Conservation (phyloP, 257 asterid genomes). For the Solanum piurae region DNA sequence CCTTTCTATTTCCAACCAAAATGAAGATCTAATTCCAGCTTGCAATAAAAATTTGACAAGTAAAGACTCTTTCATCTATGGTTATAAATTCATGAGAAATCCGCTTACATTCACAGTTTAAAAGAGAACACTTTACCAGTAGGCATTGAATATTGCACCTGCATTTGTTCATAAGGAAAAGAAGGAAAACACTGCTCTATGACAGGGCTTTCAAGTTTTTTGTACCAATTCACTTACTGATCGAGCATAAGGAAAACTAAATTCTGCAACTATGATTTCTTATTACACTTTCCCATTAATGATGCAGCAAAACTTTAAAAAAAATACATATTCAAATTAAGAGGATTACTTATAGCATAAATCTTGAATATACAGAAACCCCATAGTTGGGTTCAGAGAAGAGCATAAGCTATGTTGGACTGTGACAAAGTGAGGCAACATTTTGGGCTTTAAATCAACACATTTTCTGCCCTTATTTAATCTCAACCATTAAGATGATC, state of each 20-base stretch:
- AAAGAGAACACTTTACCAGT: background rate
- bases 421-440: background rate
- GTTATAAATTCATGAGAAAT: background rate
- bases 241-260: background rate
- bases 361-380: background rate
- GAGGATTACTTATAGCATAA: background rate
- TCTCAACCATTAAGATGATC: background rate
- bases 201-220: background rate
- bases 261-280: background rate
- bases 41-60: background rate
- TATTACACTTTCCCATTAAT: background rate
- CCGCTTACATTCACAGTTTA: background rate
- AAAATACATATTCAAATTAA: background rate
- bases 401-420: background rate
- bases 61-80: background rate
- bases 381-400: background rate
- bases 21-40: background rate
- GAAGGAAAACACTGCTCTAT: background rate
- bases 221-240: background rate
- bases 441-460: background rate
- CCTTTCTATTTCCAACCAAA: background rate
- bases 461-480: background rate
- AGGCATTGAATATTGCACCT: background rate
- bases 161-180: background rate
- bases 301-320: background rate